Percentiles rank a stretch among this genome's conserved stretches.
Conservation (phyloP, 2,329 filamentous ascomycete species). For the Furcasterigmium furcatum region DNA sequence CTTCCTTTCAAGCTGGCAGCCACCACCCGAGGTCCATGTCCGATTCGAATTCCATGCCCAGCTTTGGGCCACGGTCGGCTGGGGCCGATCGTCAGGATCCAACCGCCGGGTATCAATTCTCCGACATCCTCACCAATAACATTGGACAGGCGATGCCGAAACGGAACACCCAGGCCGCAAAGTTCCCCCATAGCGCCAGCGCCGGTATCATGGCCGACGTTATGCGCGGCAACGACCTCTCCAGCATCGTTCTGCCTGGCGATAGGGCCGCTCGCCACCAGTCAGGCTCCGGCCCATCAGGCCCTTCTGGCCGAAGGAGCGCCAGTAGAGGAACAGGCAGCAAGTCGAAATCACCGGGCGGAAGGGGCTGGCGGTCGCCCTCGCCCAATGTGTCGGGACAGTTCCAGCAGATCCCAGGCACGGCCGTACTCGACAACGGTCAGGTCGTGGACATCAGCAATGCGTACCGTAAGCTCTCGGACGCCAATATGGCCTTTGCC, state of each 20-base stretch:
- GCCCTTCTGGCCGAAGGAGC: slow-evolving; percentile 17
- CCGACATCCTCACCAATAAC: slow-evolving; percentile 52
- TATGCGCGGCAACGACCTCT: slow-evolving; percentile 48
- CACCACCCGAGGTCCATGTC: slow-evolving; percentile 51
- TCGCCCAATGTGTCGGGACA: slow-evolving; percentile 11
- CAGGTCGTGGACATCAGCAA: slow-evolving; percentile 64
- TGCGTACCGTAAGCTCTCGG: slow-evolving; percentile 68
- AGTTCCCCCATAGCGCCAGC: slow-evolving; percentile 20
- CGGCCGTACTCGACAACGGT: slow-evolving; percentile 55
- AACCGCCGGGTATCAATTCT: slow-evolving; percentile 58
- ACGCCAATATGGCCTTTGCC: slow-evolving; percentile 64
- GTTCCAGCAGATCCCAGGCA: slow-evolving; percentile 13
- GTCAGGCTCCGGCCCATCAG: slow-evolving; percentile 24
- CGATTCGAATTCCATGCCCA: slow-evolving; percentile 47
- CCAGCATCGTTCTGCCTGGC: slow-evolving; percentile 45
- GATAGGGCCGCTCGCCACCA: slow-evolving; percentile 38
- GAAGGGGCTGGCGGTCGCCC: slow-evolving; percentile 26
- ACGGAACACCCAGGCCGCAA: slow-evolving; percentile 45
- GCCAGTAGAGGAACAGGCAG: slow-evolving; percentile 26
- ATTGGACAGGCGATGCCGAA: slow-evolving; percentile 48
- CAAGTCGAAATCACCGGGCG: slow-evolving; percentile 53
- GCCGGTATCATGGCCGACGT: slow-evolving; percentile 45
- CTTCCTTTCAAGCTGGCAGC: slow-evolving; percentile 24
- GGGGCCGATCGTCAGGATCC: slow-evolving; percentile 13
- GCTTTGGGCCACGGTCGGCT: slow-evolving; percentile 34